Evolutionary conservation across 1,284 basidiomycete species (phyloP).

Genomic region (Retiboletus fuscus): DNA sequence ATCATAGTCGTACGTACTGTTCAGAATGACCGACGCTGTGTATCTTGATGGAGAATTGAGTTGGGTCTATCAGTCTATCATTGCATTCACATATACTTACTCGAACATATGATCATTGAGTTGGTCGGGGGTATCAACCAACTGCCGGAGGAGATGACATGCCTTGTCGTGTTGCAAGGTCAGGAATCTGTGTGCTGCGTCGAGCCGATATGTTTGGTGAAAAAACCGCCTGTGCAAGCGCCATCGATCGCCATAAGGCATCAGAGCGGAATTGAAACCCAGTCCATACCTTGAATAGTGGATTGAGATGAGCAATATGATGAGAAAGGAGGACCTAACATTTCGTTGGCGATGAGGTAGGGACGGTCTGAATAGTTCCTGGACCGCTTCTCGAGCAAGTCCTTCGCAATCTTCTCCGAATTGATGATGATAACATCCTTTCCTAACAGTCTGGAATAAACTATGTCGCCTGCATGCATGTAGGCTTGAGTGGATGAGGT

Average conservation of each 20-base stretch:
- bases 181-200: background rate
- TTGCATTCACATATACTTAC: constrained; percentile 2
- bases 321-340: background rate
- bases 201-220: background rate
- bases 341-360: background rate
- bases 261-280: background rate
- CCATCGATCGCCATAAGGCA: constrained; percentile 1
- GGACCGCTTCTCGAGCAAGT: constrained; percentile 19
- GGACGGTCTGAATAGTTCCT: constrained; percentile 24
- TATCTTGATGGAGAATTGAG: constrained; percentile 1
- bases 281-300: background rate
- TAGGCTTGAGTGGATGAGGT: background rate
- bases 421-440: constrained; percentile 9
- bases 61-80: background rate
- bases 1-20: constrained; percentile 25
- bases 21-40: constrained; percentile 30
- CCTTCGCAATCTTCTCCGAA: constrained; percentile 11
- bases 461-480: background rate
- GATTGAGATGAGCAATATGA: background rate
- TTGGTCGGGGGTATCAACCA: background rate
- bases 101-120: constrained; percentile 23
- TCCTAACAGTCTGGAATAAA: background rate
- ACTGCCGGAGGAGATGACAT: background rate
- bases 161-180: background rate
- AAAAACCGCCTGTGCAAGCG: constrained; percentile 4